Conservation (phyloP, 2,329 filamentous ascomycete genomes). For the Acephala macrosclerotiorum region DNA sequence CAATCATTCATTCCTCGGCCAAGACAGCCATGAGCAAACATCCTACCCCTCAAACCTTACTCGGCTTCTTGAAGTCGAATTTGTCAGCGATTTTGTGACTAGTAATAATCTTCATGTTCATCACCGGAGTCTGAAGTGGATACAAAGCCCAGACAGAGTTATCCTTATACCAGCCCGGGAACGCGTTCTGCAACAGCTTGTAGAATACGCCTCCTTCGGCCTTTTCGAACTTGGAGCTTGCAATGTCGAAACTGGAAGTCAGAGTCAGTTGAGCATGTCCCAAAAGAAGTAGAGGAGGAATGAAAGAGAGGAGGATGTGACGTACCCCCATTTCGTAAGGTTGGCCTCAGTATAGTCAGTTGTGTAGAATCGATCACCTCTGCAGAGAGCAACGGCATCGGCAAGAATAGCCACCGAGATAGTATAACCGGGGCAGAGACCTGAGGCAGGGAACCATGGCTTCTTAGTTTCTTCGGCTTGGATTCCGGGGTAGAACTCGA, state of each 20-base stretch:
- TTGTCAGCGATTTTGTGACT: not conserved
- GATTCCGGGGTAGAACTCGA: constrained; percentile 73
- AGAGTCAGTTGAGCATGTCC: not conserved
- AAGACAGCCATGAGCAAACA: too few species aligned
- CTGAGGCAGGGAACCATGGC: constrained; percentile 56
- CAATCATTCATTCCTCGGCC: too few species aligned
- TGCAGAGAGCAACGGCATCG: constrained; percentile 64
- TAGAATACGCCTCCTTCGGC: constrained; percentile 5
- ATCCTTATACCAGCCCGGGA: constrained; percentile 2
- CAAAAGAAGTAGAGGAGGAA: not conserved
- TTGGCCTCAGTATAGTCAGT: constrained; percentile 59
- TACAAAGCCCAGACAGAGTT: constrained; percentile 13
- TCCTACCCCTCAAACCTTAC: too few species aligned
- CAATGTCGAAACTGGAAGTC: not conserved
- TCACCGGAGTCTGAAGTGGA: not conserved
- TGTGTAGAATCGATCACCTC: constrained; percentile 63
- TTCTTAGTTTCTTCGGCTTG: constrained; percentile 63
- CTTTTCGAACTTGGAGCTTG: not conserved
- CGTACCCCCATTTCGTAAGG: constrained; percentile 82
- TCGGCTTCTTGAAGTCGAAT: not conserved
- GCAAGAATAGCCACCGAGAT: constrained; percentile 61
- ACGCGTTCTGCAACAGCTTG: not conserved
- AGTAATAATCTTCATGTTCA: constrained; percentile 9
- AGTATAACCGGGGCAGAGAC: constrained; percentile 58
- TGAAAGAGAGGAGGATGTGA: too few species aligned